Percentiles rank a stretch among this genome's conserved stretches.
These are phyloP conservation scores for Lactuca sativa DNA, from an alignment of 129 eudicot species.

Conservation along the genomic window DNA sequence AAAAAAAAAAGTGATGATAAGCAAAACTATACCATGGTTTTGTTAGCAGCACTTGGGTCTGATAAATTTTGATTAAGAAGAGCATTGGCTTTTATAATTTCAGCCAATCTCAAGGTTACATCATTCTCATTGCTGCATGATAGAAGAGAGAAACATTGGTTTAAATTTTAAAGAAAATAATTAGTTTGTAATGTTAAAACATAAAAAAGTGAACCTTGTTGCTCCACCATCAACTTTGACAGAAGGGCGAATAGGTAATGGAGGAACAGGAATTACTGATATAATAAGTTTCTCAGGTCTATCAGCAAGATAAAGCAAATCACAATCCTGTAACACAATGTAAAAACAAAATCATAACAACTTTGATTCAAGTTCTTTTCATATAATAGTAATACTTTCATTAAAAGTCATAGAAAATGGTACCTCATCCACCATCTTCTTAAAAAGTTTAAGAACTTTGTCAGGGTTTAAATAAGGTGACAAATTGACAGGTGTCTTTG, in stretches of 20 bases:
- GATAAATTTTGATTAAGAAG: slow-evolving; percentile 50
- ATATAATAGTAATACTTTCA: no score
- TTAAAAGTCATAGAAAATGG: background rate
- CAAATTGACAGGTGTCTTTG: slow-evolving; percentile 33
- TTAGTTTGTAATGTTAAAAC: no score
- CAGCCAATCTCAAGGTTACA: slow-evolving; percentile 61
- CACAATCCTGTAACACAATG: slow-evolving; percentile 71
- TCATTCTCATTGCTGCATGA: slow-evolving; percentile 96
- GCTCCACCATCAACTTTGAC: slow-evolving; percentile 86
- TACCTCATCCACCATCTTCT: slow-evolving; percentile 81
- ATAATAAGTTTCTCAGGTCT: slow-evolving; percentile 90
- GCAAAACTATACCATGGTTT: slow-evolving; percentile 47
- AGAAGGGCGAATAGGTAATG: slow-evolving; percentile 89
- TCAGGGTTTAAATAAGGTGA: slow-evolving; percentile 50
- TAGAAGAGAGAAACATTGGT: background rate
- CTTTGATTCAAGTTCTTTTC: no score
- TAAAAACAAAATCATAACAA: background rate
- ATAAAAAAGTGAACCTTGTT: slow-evolving; percentile 38
- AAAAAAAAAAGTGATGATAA: background rate
- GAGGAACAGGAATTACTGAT: slow-evolving; percentile 80
- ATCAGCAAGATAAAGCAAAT: slow-evolving; percentile 78
- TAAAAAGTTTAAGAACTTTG: slow-evolving; percentile 63
- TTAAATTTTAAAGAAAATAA: no score
- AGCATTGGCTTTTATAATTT: slow-evolving; percentile 68
- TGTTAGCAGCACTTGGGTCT: slow-evolving; percentile 40